Conservation (phyloP, 2,329 filamentous ascomycete genomes). For the Xylariaceae sp. region DNA sequence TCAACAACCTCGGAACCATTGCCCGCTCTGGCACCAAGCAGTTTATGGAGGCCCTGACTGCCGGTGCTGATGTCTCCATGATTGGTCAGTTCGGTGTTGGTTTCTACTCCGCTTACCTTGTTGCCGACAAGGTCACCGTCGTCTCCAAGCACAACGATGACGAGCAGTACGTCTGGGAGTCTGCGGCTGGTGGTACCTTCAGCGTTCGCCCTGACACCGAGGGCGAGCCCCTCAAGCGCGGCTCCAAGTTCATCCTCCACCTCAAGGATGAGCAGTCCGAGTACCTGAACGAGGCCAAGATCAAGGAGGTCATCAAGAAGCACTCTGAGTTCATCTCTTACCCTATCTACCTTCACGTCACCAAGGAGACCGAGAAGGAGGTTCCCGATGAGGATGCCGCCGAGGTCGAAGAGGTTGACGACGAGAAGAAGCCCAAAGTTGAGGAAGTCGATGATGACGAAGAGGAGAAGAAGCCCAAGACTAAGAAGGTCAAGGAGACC, state of each 20-base stretch:
- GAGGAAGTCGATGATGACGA: slow-evolving; percentile 89
- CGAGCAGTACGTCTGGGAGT: slow-evolving; percentile 99
- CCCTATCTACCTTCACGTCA: slow-evolving; percentile 99
- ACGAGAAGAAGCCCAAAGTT: slow-evolving; percentile 93
- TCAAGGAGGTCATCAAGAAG: slow-evolving; percentile 99
- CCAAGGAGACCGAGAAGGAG: slow-evolving; percentile 99
- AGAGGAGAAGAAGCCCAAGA: slow-evolving; percentile 92
- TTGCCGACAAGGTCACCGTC: slow-evolving; percentile 93
- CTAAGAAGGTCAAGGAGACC: slow-evolving; percentile 99
- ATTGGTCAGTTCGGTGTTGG: slow-evolving; percentile 99
- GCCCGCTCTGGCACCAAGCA: slow-evolving; percentile 99
- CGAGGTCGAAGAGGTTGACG: slow-evolving; percentile 67
- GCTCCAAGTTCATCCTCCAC: slow-evolving; percentile 97
- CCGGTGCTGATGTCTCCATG: slow-evolving; percentile 99
- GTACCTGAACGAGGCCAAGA: slow-evolving; percentile 97
- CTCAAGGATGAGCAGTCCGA: slow-evolving; percentile 99
- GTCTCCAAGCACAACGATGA: slow-evolving; percentile 99
- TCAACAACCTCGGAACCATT: slow-evolving; percentile 99
- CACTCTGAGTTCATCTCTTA: slow-evolving; percentile 99
- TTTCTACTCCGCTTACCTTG: slow-evolving; percentile 99
- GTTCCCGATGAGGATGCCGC: slow-evolving; percentile 94
- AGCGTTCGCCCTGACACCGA: slow-evolving; percentile 87
- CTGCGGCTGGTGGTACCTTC: slow-evolving; percentile 95
- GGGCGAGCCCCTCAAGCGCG: slow-evolving; percentile 85
- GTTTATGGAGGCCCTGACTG: slow-evolving; percentile 99